These are phyloP conservation scores for Plasmodium cynomolgi DNA, from an alignment of 169 alveolate genomes.

Conservation along the genomic window DNA sequence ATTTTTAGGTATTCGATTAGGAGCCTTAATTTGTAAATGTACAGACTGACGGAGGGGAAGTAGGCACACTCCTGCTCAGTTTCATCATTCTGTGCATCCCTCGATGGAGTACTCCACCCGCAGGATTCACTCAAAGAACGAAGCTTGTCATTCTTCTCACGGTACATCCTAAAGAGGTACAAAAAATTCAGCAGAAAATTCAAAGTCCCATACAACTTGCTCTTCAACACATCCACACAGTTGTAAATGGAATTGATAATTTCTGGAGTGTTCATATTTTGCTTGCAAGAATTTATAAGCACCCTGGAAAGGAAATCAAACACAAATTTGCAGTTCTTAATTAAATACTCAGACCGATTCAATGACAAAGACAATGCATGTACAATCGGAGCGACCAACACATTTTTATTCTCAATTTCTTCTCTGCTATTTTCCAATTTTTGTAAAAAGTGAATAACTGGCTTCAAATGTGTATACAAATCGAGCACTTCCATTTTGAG, in stretches of 20 bases:
- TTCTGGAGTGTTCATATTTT: slow-evolving; percentile 56
- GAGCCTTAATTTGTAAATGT: slow-evolving; percentile 33
- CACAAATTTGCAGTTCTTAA: slow-evolving; percentile 64
- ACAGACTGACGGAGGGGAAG: slow-evolving; percentile 48
- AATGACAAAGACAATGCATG: slow-evolving; percentile 63
- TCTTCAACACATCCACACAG: slow-evolving; percentile 50
- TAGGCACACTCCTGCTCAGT: slow-evolving; percentile 53
- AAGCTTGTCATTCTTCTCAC: slow-evolving; percentile 9
- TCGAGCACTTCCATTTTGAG: slow-evolving; percentile 44
- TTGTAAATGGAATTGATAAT: slow-evolving; percentile 67
- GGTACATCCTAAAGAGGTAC: slow-evolving; percentile 47
- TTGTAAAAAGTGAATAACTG: slow-evolving; percentile 66
- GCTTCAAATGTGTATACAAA: slow-evolving; percentile 60
- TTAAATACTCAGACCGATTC: slow-evolving; percentile 42
- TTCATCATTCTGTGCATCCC: not conserved
- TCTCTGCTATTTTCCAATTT: slow-evolving; percentile 50
- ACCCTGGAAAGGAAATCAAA: slow-evolving; percentile 61
- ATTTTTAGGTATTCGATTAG: slow-evolving; percentile 58
- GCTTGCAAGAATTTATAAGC: slow-evolving; percentile 48
- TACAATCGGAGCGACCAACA: slow-evolving; percentile 33
- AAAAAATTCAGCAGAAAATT: slow-evolving; percentile 45
- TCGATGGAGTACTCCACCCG: not conserved
- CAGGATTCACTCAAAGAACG: not conserved
- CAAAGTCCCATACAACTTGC: slow-evolving; percentile 34
- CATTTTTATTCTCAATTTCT: slow-evolving; percentile 29